Conservation (phyloP, 805 yeast genomes). For the Teunomyces barrocoloradensis region DNA sequence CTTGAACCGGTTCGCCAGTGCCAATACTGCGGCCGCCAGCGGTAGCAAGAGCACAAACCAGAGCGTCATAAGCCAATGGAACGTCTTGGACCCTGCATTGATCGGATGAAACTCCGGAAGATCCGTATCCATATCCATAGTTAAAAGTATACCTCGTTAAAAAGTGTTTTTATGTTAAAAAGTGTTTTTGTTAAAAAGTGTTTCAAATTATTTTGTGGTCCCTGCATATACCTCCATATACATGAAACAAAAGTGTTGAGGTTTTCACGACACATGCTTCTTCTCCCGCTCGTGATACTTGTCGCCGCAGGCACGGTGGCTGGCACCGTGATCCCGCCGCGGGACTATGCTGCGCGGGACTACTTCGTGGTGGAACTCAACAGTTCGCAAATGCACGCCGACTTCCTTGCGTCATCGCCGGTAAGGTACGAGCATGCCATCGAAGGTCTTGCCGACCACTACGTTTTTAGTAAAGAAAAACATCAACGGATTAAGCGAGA, state of each 20-base stretch:
- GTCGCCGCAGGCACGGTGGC: slow-evolving; percentile 3
- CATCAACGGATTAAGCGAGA: slow-evolving; percentile 1
- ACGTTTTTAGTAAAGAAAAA: slow-evolving; percentile 60
- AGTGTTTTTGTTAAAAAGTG: too few relatives aligned
- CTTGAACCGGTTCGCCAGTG: slow-evolving; percentile 51
- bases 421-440: slow-evolving; percentile 60
- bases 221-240: neutral
- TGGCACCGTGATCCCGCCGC: slow-evolving; percentile 11
- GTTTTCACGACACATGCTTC: slow-evolving; percentile 1
- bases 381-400: slow-evolving; percentile 20
- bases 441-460: slow-evolving; percentile 58
- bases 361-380: slow-evolving; percentile 65
- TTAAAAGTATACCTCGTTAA: too few relatives aligned
- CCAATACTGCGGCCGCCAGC: slow-evolving; percentile 51
- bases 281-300: neutral
- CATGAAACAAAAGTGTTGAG: neutral
- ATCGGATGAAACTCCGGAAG: slow-evolving; percentile 41
- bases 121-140: slow-evolving; percentile 28
- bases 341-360: slow-evolving; percentile 50
- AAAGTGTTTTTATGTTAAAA: too few relatives aligned
- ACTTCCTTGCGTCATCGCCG: slow-evolving; percentile 26
- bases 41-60: slow-evolving; percentile 51
- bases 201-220: too few relatives aligned
- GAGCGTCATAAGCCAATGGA: slow-evolving; percentile 64
- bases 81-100: slow-evolving; percentile 51